Conservation (phyloP, 768 basidiomycete genomes). For the Leccinellum luteum region DNA sequence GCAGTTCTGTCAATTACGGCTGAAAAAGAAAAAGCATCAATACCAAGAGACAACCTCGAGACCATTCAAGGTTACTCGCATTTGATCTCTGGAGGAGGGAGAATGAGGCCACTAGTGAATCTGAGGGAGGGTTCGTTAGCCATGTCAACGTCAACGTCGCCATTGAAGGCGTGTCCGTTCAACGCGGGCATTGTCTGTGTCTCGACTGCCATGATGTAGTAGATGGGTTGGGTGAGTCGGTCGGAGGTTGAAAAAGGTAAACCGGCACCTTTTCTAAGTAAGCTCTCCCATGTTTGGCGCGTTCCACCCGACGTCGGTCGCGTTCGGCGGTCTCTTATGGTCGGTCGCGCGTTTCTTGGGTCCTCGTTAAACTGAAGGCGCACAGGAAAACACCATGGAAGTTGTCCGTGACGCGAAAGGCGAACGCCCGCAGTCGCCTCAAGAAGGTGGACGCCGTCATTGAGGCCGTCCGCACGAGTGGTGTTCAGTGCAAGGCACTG, state of each 20-base stretch:
- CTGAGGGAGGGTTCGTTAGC: constrained; percentile 40
- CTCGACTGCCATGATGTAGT: constrained; percentile 51
- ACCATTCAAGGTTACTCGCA: constrained; percentile 41
- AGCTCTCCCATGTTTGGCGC: constrained; percentile 72
- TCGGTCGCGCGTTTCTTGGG: constrained; percentile 27
- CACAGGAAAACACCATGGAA: constrained; percentile 94
- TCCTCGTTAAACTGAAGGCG: neutral
- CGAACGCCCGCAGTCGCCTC: constrained; percentile 83
- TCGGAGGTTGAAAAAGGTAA: constrained; percentile 28
- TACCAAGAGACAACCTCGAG: neutral
- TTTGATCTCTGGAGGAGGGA: constrained; percentile 95
- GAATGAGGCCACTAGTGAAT: constrained; percentile 84
- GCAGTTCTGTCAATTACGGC: constrained; percentile 97
- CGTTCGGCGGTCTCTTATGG: constrained; percentile 83
- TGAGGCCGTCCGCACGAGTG: constrained; percentile 78
- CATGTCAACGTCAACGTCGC: constrained; percentile 41
- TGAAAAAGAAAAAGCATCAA: constrained; percentile 32
- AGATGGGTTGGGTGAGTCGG: no score
- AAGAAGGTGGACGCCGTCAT: constrained; percentile 95
- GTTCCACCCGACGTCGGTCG: constrained; percentile 69
- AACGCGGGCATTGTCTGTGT: constrained; percentile 35
- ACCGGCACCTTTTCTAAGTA: constrained; percentile 15
- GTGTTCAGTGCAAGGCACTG: constrained; percentile 71
- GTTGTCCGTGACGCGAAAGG: constrained; percentile 87
- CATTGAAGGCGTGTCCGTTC: constrained; percentile 44